Percentiles rank a stretch among this genome's conserved stretches.
phyloP scores from a whole-genome alignment of 75 land plant species.

The Cunninghamia lanceolata region DNA sequence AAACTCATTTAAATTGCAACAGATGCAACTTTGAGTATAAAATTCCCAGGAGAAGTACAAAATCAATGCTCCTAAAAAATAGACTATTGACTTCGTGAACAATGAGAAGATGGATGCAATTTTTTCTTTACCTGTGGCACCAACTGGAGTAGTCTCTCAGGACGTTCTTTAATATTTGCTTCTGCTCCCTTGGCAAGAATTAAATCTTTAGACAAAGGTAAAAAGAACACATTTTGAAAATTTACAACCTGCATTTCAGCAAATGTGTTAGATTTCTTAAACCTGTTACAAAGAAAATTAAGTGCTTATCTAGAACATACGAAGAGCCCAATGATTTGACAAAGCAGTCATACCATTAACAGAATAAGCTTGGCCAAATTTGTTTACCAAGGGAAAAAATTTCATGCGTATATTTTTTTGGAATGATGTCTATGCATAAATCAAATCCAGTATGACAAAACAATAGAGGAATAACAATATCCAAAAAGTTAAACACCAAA shows the following conservation, averaged over 20 bases:
- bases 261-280: constrained; percentile 9
- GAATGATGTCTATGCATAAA: background rate
- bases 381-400: background rate
- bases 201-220: constrained; percentile 40
- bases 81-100: background rate
- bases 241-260: constrained; percentile 60
- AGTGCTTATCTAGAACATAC: background rate
- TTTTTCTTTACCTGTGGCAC: constrained; percentile 58
- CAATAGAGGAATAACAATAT: background rate
- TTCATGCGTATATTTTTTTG: background rate
- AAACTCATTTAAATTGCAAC: background rate
- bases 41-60: background rate
- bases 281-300: constrained; percentile 2
- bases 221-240: constrained; percentile 61
- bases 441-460: background rate
- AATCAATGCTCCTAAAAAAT: background rate
- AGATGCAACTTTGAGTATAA: background rate
- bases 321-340: background rate
- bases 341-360: background rate
- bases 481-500: background rate
- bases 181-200: constrained; percentile 70
- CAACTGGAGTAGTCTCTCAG: constrained; percentile 73
- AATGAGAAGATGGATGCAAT: background rate
- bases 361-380: background rate
- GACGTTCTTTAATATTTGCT: constrained; percentile 33